These are phyloP conservation scores for Schrenkiella parvula DNA, from an alignment of 345 rosid species.

Conservation along the genomic window DNA sequence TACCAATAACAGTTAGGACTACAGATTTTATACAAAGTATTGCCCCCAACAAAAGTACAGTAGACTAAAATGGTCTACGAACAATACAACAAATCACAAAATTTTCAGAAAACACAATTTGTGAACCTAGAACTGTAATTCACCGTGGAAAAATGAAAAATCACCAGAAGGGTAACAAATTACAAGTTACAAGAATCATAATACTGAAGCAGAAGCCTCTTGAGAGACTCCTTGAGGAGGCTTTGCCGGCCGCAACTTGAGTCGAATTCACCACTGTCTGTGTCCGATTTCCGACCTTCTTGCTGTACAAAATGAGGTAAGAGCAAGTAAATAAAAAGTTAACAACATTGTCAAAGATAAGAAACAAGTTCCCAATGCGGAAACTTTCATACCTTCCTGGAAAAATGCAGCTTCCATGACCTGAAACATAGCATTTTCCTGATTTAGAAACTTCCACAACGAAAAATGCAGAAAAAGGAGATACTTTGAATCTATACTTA, in stretches of 20 bases:
- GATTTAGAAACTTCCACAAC: neutral
- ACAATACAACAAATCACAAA: slow-evolving; percentile 8
- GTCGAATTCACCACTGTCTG: slow-evolving; percentile 58
- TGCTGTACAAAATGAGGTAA: slow-evolving; percentile 41
- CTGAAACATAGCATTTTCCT: slow-evolving; percentile 33
- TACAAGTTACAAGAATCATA: slow-evolving; percentile 37
- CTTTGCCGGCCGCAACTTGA: slow-evolving; percentile 24
- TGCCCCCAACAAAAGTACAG: neutral
- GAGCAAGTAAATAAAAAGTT: neutral
- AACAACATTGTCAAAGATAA: neutral
- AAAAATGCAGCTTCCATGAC: slow-evolving; percentile 90
- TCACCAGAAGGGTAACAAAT: slow-evolving; percentile 44
- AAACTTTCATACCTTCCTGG: slow-evolving; percentile 74
- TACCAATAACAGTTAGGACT: neutral
- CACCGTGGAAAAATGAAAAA: slow-evolving; percentile 11
- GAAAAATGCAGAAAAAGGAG: neutral
- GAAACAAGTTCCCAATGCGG: neutral
- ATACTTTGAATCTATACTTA: neutral
- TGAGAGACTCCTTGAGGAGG: slow-evolving; percentile 14
- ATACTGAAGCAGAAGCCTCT: slow-evolving; percentile 17
- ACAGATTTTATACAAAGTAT: neutral
- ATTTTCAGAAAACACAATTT: neutral
- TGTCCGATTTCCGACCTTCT: slow-evolving; percentile 63
- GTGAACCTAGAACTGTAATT: slow-evolving; percentile 18
- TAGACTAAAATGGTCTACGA: slow-evolving; percentile 5